A percentile compares a stretch with the other conserved stretches of the same genome.
Evolutionary conservation across 768 basidiomycete genomes (phyloP).

Genomic region (Lactarius pseudohatsudake): DNA sequence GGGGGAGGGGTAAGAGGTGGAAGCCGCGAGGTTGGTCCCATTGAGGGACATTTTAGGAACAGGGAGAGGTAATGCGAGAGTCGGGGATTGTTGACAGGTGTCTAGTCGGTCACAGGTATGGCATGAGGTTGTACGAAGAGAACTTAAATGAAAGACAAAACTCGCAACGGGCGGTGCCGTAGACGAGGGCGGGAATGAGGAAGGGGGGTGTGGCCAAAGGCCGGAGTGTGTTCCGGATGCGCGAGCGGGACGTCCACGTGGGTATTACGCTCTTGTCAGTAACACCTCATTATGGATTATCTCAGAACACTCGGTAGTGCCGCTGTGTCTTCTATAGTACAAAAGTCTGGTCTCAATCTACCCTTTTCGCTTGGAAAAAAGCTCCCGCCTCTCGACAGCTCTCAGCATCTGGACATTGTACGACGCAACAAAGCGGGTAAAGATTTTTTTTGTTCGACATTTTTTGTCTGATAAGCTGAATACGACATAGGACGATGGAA

Average conservation of each 20-base stretch:
- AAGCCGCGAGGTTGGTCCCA: slow-evolving; percentile 14
- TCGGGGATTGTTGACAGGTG: background rate
- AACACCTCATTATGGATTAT: slow-evolving; percentile 62
- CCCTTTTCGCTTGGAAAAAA: slow-evolving; percentile 84
- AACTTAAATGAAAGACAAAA: background rate
- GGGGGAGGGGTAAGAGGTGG: slow-evolving; percentile 16
- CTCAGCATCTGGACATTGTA: slow-evolving; percentile 80
- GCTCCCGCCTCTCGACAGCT: slow-evolving; percentile 61
- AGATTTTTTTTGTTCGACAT: slow-evolving; percentile 22
- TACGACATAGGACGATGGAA: slow-evolving; percentile 78
- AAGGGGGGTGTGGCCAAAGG: background rate
- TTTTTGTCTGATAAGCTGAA: slow-evolving; percentile 26
- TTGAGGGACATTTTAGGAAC: slow-evolving; percentile 22
- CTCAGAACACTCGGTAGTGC: slow-evolving; percentile 78
- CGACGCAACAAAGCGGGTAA: slow-evolving; percentile 85
- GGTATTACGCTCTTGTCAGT: background rate
- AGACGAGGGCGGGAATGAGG: background rate
- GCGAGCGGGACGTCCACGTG: background rate
- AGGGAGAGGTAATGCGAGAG: background rate
- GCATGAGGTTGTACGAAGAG: background rate
- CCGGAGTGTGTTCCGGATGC: background rate
- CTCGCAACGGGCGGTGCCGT: background rate
- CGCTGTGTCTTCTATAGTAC: slow-evolving; percentile 87
- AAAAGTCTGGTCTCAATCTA: slow-evolving; percentile 87
- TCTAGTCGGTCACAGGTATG: background rate